Percentiles rank a stretch among this genome's conserved stretches.
Conservation (phyloP, 352 stramenopile species). For the Thalassiosira oceanica region DNA sequence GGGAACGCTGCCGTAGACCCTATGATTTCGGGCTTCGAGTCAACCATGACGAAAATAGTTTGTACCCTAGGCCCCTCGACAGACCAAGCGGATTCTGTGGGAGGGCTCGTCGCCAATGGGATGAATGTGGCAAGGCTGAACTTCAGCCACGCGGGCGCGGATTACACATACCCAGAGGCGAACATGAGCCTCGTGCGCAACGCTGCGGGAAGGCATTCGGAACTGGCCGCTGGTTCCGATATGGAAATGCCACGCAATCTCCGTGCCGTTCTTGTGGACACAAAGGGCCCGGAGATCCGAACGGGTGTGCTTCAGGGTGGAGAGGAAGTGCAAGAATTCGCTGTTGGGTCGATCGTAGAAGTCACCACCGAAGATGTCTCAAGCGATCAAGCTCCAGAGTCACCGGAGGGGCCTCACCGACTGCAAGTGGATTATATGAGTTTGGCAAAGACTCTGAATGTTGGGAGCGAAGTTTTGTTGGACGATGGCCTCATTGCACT, state of each 20-base stretch:
- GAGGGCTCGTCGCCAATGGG: conserved; percentile 79
- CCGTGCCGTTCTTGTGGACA: conserved; percentile 92
- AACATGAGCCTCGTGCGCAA: conserved; percentile 29
- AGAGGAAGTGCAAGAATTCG: conserved; percentile 62
- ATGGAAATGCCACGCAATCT: conserved; percentile 57
- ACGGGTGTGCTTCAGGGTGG: conserved; percentile 83
- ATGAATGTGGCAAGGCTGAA: conserved; percentile 98
- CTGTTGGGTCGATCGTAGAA: conserved; percentile 58
- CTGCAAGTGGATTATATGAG: conserved; percentile 77
- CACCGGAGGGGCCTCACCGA: too few relatives aligned
- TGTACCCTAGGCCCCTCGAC: conserved; percentile 76
- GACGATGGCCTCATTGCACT: conserved; percentile 94
- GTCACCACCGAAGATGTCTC: conserved; percentile 55
- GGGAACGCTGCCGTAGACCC: too few relatives aligned
- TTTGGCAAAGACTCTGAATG: conserved; percentile 52
- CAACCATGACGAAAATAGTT: too few relatives aligned
- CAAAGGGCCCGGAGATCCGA: conserved; percentile 94
- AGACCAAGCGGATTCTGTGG: conserved; percentile 69
- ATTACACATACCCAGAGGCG: conserved; percentile 77
- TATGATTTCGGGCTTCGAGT: too few relatives aligned
- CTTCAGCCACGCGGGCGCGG: conserved; percentile 97
- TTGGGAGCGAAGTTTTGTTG: conserved; percentile 90
- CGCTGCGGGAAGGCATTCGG: conserved; percentile 13
- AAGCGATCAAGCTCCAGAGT: conserved; percentile 51
- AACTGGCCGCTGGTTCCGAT: conserved; percentile 15